Conservation (phyloP, 2,329 filamentous ascomycete genomes). For the Mycocentrospora acerina region DNA sequence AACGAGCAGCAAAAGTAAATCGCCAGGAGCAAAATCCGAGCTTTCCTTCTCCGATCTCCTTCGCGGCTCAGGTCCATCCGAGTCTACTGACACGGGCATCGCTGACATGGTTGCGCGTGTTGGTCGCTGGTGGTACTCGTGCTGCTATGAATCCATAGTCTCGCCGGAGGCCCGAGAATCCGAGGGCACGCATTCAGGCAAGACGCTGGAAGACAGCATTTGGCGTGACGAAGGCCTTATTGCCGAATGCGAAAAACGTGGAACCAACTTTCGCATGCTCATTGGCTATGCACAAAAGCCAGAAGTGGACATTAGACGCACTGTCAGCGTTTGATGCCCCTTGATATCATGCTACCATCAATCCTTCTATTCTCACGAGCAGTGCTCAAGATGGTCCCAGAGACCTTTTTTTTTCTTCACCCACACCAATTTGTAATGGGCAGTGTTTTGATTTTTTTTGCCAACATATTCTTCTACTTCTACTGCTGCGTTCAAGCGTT, state of each 20-base stretch:
- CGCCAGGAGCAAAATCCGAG: slow-evolving; percentile 29
- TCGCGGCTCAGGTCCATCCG: slow-evolving; percentile 32
- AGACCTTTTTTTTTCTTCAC: slow-evolving; percentile 14
- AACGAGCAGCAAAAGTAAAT: slow-evolving; percentile 34
- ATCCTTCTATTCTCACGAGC: slow-evolving; percentile 26
- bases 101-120: slow-evolving; percentile 90
- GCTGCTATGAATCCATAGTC: slow-evolving; percentile 79
- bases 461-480: no score
- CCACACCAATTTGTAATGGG: slow-evolving; percentile 13
- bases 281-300: slow-evolving; percentile 91
- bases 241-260: slow-evolving; percentile 80
- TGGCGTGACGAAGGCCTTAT: slow-evolving; percentile 77
- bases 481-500: slow-evolving; percentile 41
- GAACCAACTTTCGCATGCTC: slow-evolving; percentile 84
- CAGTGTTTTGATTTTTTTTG: slow-evolving; percentile 9
- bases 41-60: slow-evolving; percentile 42
- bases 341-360: background rate
- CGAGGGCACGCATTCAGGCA: slow-evolving; percentile 35
- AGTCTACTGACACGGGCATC: slow-evolving; percentile 74
- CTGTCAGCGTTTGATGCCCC: slow-evolving; percentile 49
- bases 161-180: slow-evolving; percentile 39
- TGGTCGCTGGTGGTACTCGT: slow-evolving; percentile 93
- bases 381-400: slow-evolving; percentile 34
- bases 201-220: slow-evolving; percentile 61
- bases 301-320: slow-evolving; percentile 47